Conservation (phyloP, 495 filamentous ascomycete species). For the Daldinia concentrica region DNA sequence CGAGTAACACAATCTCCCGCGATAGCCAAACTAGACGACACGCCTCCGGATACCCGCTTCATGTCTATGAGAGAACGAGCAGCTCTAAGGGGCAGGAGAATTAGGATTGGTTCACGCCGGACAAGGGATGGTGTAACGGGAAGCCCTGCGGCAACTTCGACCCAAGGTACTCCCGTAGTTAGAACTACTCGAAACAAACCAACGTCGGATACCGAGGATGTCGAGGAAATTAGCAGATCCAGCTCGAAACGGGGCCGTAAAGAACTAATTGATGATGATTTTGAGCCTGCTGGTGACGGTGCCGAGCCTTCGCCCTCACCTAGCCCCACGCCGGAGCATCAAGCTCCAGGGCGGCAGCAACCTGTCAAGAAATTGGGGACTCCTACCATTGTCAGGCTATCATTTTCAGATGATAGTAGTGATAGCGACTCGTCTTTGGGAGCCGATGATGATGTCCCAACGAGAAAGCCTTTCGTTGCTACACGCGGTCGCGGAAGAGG, state of each 20-base stretch:
- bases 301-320: slow-evolving; percentile 40
- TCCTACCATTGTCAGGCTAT: slow-evolving; percentile 39
- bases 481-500: slow-evolving; percentile 38
- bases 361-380: slow-evolving; percentile 21
- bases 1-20: slow-evolving; percentile 12
- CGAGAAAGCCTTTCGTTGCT: slow-evolving; percentile 5
- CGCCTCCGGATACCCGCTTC: slow-evolving; percentile 37
- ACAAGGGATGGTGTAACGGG: slow-evolving; percentile 30
- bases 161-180: slow-evolving; percentile 17
- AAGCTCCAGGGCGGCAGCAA: slow-evolving; percentile 3
- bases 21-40: neutral
- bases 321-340: slow-evolving; percentile 32
- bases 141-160: slow-evolving; percentile 30
- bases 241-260: slow-evolving; percentile 32
- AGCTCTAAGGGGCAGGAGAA: slow-evolving; percentile 54
- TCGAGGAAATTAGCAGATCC: slow-evolving; percentile 16
- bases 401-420: slow-evolving; percentile 22
- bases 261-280: slow-evolving; percentile 47
- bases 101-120: slow-evolving; percentile 50
- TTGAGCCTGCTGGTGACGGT: slow-evolving; percentile 44
- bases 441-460: slow-evolving; percentile 24
- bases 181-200: slow-evolving; percentile 5
- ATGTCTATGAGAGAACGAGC: slow-evolving; percentile 60
- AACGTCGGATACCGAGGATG: neutral
- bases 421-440: slow-evolving; percentile 26